Conservation (phyloP, 2,329 filamentous ascomycete species). For the Didymella sp. region DNA sequence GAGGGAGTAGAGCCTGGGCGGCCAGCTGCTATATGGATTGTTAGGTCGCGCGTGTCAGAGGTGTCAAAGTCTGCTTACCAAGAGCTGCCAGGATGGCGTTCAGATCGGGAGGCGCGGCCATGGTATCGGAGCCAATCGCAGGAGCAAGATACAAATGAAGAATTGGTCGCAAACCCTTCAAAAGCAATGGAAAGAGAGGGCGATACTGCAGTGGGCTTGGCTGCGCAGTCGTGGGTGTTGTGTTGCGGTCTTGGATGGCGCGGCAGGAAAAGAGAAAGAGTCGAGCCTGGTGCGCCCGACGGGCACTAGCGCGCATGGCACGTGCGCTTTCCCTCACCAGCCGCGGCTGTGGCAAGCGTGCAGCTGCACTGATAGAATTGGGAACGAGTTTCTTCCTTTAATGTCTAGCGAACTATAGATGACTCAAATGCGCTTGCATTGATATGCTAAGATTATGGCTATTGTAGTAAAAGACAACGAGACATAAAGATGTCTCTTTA, state of each 20-base stretch:
- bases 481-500: not conserved
- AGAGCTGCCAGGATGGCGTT: slow-evolving; percentile 50
- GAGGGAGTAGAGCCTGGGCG: slow-evolving; percentile 55
- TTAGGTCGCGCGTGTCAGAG: slow-evolving; percentile 15
- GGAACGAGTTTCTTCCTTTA: not conserved
- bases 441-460: slow-evolving; percentile 10
- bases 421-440: not conserved
- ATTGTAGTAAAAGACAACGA: not conserved
- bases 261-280: slow-evolving; percentile 24
- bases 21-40: slow-evolving; percentile 52
- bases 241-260: slow-evolving; percentile 23
- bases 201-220: slow-evolving; percentile 12
- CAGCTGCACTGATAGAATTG: not conserved
- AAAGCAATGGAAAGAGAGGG: not conserved
- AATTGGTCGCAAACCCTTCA: slow-evolving; percentile 5
- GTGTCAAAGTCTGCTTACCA: slow-evolving; percentile 33
- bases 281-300: slow-evolving; percentile 10
- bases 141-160: not conserved
- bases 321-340: slow-evolving; percentile 16
- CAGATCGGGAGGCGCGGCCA: slow-evolving; percentile 49
- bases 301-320: slow-evolving; percentile 7
- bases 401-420: not conserved
- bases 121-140: slow-evolving; percentile 25
- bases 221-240: slow-evolving; percentile 21
- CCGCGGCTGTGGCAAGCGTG: not conserved